Conservation (phyloP, 148 eudicot genomes). For the Arbutus unedo region DNA sequence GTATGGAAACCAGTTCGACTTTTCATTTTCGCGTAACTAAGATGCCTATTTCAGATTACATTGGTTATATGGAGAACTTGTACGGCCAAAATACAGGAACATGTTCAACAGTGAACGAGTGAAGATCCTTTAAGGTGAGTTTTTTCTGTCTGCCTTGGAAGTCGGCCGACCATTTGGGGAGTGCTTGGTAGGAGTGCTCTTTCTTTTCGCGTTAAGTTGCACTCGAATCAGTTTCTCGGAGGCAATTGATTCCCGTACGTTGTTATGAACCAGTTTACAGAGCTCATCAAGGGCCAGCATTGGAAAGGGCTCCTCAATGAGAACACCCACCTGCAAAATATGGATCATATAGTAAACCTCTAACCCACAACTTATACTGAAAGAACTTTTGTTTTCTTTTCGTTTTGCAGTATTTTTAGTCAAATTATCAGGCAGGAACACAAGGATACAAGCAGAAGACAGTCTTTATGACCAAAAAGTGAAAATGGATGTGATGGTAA, state of each 20-base stretch:
- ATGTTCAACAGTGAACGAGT: not conserved
- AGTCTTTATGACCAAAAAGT: not conserved
- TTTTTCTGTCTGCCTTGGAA: constrained; percentile 28
- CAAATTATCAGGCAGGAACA: not conserved
- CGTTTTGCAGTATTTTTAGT: not conserved
- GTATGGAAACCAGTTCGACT: not conserved
- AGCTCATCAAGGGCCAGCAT: constrained; percentile 90
- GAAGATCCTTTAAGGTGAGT: constrained; percentile 14
- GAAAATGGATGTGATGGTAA: not conserved
- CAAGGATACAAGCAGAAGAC: not conserved
- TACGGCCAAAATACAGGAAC: not conserved
- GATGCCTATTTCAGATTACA: constrained; percentile 7
- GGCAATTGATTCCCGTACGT: constrained; percentile 53
- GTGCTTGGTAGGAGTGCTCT: constrained; percentile 32
- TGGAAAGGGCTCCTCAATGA: constrained; percentile 95
- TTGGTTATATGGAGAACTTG: not conserved
- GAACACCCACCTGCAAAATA: constrained; percentile 81
- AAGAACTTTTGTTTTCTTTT: not conserved
- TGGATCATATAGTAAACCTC: not conserved
- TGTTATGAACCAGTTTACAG: constrained; percentile 48
- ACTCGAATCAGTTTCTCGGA: constrained; percentile 48
- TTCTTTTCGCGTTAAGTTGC: constrained; percentile 50
- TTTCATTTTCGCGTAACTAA: not conserved
- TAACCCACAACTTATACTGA: not conserved
- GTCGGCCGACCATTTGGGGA: constrained; percentile 67